Evolutionary conservation across 129 eudicot species (phyloP), one percentile per base, ranked within the genome.

Genomic region (Pittosporum tobira): DNA sequence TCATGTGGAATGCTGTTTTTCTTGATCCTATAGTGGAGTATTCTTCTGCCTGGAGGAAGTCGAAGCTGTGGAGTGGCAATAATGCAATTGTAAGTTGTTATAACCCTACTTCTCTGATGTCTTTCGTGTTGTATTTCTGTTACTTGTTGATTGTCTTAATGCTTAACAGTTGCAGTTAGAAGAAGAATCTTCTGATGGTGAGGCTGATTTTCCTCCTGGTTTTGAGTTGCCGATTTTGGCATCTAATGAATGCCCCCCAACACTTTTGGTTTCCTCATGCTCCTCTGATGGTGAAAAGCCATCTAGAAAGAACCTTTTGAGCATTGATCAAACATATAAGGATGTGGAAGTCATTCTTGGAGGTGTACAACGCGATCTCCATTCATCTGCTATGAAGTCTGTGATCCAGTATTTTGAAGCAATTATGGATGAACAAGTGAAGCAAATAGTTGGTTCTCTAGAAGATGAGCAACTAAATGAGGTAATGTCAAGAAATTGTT

Each of bases 171-270:
- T 72, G 70, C 83, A 52, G 69, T 60, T 29, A 1, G 76, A 75
- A 29, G 74, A 59, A 54, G 84, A 68, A 12, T 68, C 76, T 31
- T 67, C 81, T 51, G 73, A 40, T 51, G 67, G 74, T 37, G 87
- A 83, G 69, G 60, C 51, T 51, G 99, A 91, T 59, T 91, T 61
- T 29, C 99, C 96, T 37, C 96, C 99, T 51, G 99, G 99, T 49
- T 91, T 91, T 73, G 90, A 72, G 67, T 71, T 64, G 28, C 53
- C 50, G n/a, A 68, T 57, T 14, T 28, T 60, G 48, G 56, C 25
- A 15, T 30, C 63, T 29, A 52, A 65, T 64, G n/a, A 34, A 13
- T 27, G 38, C 37, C n/a, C 65, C n/a, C 18, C 26, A 18, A 65
- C 79, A 43, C 34, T 75, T 37, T 38, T 47, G 44, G 34, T 59